These are phyloP conservation scores for Pestalotiopsis sp. DNA, from an alignment of 2,329 filamentous ascomycete genomes.

Conservation along the genomic window DNA sequence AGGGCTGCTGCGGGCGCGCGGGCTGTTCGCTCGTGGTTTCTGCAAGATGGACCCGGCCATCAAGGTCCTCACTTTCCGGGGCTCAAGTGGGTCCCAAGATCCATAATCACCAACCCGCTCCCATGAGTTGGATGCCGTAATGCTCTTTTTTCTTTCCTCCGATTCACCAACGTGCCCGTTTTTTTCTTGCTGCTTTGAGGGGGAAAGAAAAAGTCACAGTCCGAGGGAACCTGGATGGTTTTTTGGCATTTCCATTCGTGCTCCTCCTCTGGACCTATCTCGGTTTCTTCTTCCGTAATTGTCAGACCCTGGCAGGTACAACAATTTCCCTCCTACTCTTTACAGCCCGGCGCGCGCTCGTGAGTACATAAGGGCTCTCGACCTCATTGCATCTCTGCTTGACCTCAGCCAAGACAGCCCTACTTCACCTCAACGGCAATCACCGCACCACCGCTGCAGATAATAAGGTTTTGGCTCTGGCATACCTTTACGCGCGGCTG, in stretches of 20 bases:
- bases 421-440: not conserved
- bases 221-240: not conserved
- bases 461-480: not conserved
- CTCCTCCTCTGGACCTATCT: not conserved
- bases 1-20: not conserved
- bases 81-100: not conserved
- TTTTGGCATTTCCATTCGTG: not conserved
- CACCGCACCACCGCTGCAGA: not conserved
- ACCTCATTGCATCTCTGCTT: not conserved
- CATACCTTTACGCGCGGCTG: not conserved
- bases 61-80: constrained; percentile 6
- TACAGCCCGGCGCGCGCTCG: not conserved
- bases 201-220: not conserved
- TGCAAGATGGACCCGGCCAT: not conserved
- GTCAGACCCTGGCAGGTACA: not conserved
- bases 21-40: not conserved
- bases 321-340: not conserved
- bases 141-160: not conserved
- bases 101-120: constrained; percentile 2
- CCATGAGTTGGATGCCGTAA: not conserved
- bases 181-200: not conserved
- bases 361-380: not conserved
- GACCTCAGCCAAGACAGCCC: not conserved
- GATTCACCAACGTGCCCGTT: not conserved
- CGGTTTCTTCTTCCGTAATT: not conserved